A percentile compares a stretch with the other conserved stretches of the same genome.
Conservation (phyloP, 192 early-diverging fungal genomes). For the Coemansia sp. region DNA sequence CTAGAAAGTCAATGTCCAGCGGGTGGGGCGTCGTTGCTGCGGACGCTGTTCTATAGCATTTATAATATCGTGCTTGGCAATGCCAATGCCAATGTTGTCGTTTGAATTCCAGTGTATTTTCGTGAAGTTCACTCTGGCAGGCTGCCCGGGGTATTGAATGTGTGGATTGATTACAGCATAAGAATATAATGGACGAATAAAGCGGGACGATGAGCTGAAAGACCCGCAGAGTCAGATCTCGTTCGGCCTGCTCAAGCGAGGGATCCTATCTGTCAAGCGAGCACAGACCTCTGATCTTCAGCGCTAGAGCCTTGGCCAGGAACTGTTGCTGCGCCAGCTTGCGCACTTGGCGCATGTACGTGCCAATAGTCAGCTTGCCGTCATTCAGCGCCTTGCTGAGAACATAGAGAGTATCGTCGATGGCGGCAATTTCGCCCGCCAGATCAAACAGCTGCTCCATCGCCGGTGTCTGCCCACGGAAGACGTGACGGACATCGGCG, state of each 20-base stretch:
- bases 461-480: conserved; percentile 33
- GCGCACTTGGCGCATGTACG: conserved; percentile 80
- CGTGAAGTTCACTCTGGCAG: no score
- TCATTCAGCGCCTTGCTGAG: conserved; percentile 74
- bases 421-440: conserved; percentile 83
- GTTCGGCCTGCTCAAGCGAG: no score
- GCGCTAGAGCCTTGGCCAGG: conserved; percentile 73
- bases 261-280: conserved; percentile 3
- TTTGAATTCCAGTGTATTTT: no score
- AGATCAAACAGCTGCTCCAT: conserved; percentile 74
- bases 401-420: conserved; percentile 83
- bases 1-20: conserved; percentile 37
- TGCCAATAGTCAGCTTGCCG: conserved; percentile 64
- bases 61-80: neutral
- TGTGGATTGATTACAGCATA: no score
- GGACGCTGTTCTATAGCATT: conserved; percentile 26
- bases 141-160: no score
- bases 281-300: conserved; percentile 58
- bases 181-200: no score
- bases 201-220: no score
- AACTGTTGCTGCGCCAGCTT: conserved; percentile 84
- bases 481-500: conserved; percentile 12
- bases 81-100: no score
- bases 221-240: no score
- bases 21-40: conserved; percentile 40